A percentile compares a stretch with the other conserved stretches of the same genome.
These are phyloP conservation scores for Podospora didyma DNA, from an alignment of 495 filamentous ascomycete species.

Conservation along the genomic window DNA sequence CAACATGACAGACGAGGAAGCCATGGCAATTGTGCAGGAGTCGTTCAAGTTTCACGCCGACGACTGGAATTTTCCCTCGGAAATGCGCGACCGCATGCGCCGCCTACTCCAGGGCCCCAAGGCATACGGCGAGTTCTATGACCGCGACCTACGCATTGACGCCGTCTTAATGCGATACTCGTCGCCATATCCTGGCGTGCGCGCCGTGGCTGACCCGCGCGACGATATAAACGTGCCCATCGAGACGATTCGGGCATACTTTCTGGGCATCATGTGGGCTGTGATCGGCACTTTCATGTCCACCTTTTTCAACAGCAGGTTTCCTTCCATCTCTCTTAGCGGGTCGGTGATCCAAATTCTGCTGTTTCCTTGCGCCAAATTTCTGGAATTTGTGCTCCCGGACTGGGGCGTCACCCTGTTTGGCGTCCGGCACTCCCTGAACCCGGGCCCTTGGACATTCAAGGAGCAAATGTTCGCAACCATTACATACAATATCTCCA, in stretches of 20 bases:
- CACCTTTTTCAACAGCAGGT: constrained; percentile 38
- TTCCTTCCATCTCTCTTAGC: constrained; percentile 29
- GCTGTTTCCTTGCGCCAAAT: constrained; percentile 33
- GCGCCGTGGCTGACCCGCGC: constrained; percentile 35
- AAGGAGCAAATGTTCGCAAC: constrained; percentile 44
- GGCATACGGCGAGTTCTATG: constrained; percentile 33
- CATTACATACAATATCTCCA: constrained; percentile 31
- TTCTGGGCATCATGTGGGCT: constrained; percentile 37
- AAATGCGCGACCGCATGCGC: constrained; percentile 31
- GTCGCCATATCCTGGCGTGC: constrained; percentile 45
- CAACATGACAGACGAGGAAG: constrained; percentile 34
- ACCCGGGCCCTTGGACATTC: constrained; percentile 41
- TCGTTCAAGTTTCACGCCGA: constrained; percentile 29
- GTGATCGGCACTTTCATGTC: constrained; percentile 28
- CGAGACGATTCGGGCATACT: constrained; percentile 37
- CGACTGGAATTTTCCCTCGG: constrained; percentile 37
- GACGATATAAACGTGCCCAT: constrained; percentile 30
- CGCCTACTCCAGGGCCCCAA: constrained; percentile 24
- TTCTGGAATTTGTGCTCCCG: constrained; percentile 24
- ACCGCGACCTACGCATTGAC: constrained; percentile 34
- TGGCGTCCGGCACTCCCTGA: constrained; percentile 29
- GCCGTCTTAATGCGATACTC: constrained; percentile 35
- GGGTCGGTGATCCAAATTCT: constrained; percentile 38
- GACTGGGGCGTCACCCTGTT: constrained; percentile 28
- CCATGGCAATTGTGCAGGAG: constrained; percentile 28